phyloP scores from a whole-genome alignment of 1,139 yeast species.

The Saccharomyces hybrid region DNA sequence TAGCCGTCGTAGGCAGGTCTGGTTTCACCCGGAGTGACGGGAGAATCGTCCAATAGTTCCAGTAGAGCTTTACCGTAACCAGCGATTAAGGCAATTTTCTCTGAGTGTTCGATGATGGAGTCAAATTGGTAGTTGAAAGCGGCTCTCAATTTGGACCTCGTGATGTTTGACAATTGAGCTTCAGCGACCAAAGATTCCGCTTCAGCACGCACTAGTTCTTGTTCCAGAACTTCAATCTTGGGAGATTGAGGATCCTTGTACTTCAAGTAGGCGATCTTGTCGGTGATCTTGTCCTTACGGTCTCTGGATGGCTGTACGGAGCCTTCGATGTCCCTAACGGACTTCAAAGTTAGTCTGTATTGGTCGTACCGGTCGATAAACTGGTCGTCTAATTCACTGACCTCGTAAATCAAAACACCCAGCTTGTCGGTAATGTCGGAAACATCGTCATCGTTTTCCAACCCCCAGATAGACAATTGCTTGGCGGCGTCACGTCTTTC shows the following conservation, averaged over 20 bases:
- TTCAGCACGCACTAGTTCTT: slow-evolving; percentile 97
- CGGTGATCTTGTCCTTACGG: slow-evolving; percentile 95
- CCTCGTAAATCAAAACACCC: slow-evolving; percentile 91
- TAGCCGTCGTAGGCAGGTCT: slow-evolving; percentile 98
- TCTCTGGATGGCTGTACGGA: slow-evolving; percentile 98
- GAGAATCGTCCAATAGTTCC: slow-evolving; percentile 91
- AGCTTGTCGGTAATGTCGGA: slow-evolving; percentile 95
- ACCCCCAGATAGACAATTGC: slow-evolving; percentile 96
- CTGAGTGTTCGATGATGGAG: slow-evolving; percentile 92
- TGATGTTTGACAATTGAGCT: slow-evolving; percentile 95
- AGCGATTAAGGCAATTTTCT: slow-evolving; percentile 92
- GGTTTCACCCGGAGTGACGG: slow-evolving; percentile 98
- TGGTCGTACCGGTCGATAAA: slow-evolving; percentile 97
- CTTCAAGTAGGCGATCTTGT: slow-evolving; percentile 94
- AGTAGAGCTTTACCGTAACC: slow-evolving; percentile 97
- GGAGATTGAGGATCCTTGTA: slow-evolving; percentile 98
- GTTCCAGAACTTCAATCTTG: slow-evolving; percentile 90
- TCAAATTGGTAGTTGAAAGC: slow-evolving; percentile 97
- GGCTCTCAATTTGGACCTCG: slow-evolving; percentile 95
- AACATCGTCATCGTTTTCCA: slow-evolving; percentile 94
- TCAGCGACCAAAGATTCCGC: slow-evolving; percentile 98
- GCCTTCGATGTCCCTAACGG: slow-evolving; percentile 92
- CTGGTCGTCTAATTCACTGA: slow-evolving; percentile 97
- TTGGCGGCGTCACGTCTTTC: slow-evolving; percentile 96
- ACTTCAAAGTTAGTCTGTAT: slow-evolving; percentile 91